These are phyloP conservation scores for Ogataea methanolica DNA, from an alignment of 805 yeast genomes.

Conservation along the genomic window DNA sequence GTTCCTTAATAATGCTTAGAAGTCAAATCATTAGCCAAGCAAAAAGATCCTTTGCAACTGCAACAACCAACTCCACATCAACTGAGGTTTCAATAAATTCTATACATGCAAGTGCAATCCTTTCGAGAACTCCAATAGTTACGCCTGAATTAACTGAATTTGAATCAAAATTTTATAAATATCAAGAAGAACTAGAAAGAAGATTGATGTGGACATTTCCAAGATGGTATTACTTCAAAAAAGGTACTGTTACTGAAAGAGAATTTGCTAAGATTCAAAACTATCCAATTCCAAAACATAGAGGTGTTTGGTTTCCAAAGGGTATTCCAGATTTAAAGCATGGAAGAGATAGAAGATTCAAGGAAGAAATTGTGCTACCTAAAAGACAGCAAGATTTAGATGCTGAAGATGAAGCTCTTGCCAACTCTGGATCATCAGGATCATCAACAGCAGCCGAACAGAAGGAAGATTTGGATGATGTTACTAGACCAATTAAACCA, in stretches of 20 bases:
- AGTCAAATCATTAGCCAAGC: constrained; percentile 4
- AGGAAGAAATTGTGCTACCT: constrained; percentile 77
- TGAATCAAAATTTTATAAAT: constrained; percentile 70
- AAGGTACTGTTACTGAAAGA: constrained; percentile 85
- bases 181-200: constrained; percentile 81
- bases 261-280: constrained; percentile 69
- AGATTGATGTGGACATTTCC: constrained; percentile 98
- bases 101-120: constrained; percentile 50
- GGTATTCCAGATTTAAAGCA: constrained; percentile 86
- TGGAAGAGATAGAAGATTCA: constrained; percentile 81
- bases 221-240: constrained; percentile 82
- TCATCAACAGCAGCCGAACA: constrained; percentile 2
- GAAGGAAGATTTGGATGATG: constrained; percentile 43
- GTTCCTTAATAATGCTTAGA: constrained; percentile 1
- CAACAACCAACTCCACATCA: constrained; percentile 1
- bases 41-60: constrained; percentile 11
- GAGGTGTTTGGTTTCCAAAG: constrained; percentile 71
- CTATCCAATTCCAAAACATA: constrained; percentile 67
- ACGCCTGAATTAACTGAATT: constrained; percentile 72
- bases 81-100: constrained; percentile 1
- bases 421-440: constrained; percentile 6
- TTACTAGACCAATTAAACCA: constrained; percentile 63
- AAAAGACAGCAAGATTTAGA: constrained; percentile 37
- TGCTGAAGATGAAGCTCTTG: constrained; percentile 23
- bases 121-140: constrained; percentile 80